Evolutionary conservation across 1,284 basidiomycete genomes (phyloP), one percentile per base, ranked within the genome.

Genomic region (Fistulina hepatica): DNA sequence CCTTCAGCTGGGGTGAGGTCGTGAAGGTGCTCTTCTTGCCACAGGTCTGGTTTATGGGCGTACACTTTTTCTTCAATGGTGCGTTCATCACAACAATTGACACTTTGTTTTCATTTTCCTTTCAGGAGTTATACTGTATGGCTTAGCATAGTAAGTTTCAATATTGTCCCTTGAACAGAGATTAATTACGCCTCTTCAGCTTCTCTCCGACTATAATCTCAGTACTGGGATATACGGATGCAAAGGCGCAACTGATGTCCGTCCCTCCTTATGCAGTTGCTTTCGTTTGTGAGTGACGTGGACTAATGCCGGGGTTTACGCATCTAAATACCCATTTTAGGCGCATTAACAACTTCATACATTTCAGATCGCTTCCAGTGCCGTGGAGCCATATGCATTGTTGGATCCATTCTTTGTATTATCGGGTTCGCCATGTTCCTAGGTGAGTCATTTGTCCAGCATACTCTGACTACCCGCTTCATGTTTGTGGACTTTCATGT

Each of bases 121-220:
- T 9, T 7, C n/a, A 60, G 59, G 58, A n/a, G 54, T 56, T 27
- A 47, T 60, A 13, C 48, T 64, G 6, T 63, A 58, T 43, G 58
- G 51, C 8, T 48, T 63, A 17, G 61, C 59, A 24, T 63, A 62
- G 62, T 64, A 45, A 41, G 58, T 53, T 16, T 6, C 15, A 10
- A 20, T 11, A 21, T 34, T 33, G 33, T 22, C 17, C 10, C 37
- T 40, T 17, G 21, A 21, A 21, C 16, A 19, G 16, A 12, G 20
- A 21, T 6, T 32, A 23, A 11, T 5, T 16, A 2, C 10, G 22
- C 48, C 17, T 34, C 15, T 4, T 17, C 19, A 69, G 68, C 46
- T 77, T 78, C 44, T 56, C 69, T 3, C 74, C 75, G 6, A 63
- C 63, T 1, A 71, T 74, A 37, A 60, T 74, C 5, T 55, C 55